Conservation (phyloP, 2,329 filamentous ascomycete genomes). For the Botrytis porri region DNA sequence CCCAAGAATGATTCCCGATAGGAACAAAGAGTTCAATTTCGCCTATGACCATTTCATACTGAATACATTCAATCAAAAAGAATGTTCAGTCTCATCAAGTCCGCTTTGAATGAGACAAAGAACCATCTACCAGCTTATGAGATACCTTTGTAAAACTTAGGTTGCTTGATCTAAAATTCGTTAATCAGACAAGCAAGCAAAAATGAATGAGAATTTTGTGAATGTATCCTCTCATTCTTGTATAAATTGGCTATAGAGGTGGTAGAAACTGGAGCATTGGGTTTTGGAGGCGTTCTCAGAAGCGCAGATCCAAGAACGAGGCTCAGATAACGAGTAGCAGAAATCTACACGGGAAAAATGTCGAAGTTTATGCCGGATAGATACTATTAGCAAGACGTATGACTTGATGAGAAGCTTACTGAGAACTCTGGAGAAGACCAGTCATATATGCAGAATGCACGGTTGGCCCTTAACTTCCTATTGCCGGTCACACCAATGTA, state of each 20-base stretch:
- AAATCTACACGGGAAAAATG: neutral
- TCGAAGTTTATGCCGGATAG: neutral
- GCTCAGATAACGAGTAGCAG: neutral
- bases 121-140: neutral
- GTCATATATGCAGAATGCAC: neutral
- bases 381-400: neutral
- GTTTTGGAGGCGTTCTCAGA: neutral
- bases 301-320: neutral
- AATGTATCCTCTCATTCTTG: neutral
- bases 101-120: neutral
- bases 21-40: neutral
- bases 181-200: accelerated
- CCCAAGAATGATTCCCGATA: neutral
- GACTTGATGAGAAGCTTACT: neutral
- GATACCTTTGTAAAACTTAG: neutral
- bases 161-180: neutral
- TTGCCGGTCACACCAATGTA: neutral
- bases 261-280: neutral
- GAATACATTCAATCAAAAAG: neutral
- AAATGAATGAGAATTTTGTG: neutral
- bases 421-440: neutral
- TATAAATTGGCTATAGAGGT: neutral
- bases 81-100: neutral
- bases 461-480: too few relatives aligned
- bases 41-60: neutral